Evolutionary conservation across 208 protist genomes (phyloP), one percentile per base, ranked within the genome.

Genomic region (Naegleria lovaniensis): DNA sequence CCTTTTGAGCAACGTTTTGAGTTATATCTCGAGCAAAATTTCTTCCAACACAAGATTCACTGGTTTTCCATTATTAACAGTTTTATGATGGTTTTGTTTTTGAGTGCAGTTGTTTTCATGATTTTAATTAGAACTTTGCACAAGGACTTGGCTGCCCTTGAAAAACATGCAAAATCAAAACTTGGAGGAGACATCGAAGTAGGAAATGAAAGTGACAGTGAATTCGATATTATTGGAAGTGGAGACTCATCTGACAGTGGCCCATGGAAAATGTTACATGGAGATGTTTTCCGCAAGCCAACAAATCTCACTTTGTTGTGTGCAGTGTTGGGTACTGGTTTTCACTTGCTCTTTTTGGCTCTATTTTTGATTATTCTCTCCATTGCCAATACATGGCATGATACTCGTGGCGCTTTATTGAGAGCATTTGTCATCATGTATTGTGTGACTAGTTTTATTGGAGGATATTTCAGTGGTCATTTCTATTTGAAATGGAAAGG

Each of bases 181-280:
- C 55, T 91, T 93, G 41, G 95, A 22, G 87, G 95, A n/a, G 95
- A 96, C 40, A 90, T 95, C 6, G 94, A 93, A 38, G 29, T n/a
- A 11, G 85, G 48, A 67, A 36, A 38, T 40, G 85, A 89, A 39
- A 51, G 11, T 33, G 92, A 91, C 40, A 22, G 16, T 41, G 91
- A 91, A 22, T 38, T 86, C 41, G 40, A 79, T 39, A 79, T 39
- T 75, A 29, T 75, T 16, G 67, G 67, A 79, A 79, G 67, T 79
- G 67, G 67, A 36, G 67, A 79, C 29, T 79, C 67, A 36, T 79
- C 89, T 39, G 97, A 98, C 29, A 96, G 98, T 41, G 96, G 96
- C 19, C 98, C 98, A 0, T 99, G 98, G 98, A 98, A 98, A 91
- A 96, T 97, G 40, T 92, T 99, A 1, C 96, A 98, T 93, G 96